Evolutionary conservation across 257 asterid species (phyloP).

Genomic region (Nicotiana benthamiana): DNA sequence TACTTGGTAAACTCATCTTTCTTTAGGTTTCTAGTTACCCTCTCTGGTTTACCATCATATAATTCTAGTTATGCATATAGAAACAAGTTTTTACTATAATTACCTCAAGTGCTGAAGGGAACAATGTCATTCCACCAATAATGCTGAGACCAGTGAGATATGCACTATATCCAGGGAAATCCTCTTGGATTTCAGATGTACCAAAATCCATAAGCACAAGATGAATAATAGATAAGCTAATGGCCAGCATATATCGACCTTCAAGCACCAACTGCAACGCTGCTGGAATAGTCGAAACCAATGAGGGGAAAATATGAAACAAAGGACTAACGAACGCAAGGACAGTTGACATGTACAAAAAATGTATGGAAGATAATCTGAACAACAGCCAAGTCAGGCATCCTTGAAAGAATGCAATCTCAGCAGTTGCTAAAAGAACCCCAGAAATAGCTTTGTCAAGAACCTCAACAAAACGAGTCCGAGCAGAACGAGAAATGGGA

Average conservation of each 20-base stretch:
- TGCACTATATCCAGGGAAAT: conserved; percentile 70
- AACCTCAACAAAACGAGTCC: conserved; percentile 73
- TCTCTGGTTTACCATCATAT: neutral
- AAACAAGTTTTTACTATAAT: neutral
- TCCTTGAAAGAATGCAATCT: conserved; percentile 86
- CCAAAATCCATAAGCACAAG: conserved; percentile 67
- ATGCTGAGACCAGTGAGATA: conserved; percentile 72
- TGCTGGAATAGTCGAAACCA: conserved; percentile 65
- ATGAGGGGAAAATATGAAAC: conserved; percentile 51
- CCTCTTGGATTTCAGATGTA: conserved; percentile 68
- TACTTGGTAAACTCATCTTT: neutral
- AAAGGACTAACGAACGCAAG: conserved; percentile 53
- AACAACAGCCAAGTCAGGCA: conserved; percentile 95
- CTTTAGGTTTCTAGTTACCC: neutral
- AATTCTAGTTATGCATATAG: neutral
- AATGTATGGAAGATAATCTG: conserved; percentile 64
- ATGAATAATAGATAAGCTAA: conserved; percentile 43
- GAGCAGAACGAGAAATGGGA: conserved; percentile 64
- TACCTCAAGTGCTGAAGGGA: conserved; percentile 66
- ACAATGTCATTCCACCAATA: conserved; percentile 81
- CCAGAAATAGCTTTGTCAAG: conserved; percentile 78
- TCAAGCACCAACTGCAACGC: conserved; percentile 54
- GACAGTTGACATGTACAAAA: conserved; percentile 71
- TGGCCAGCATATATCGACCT: conserved; percentile 48
- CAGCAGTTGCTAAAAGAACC: conserved; percentile 77